Evolutionary conservation across 331 rosid genomes (phyloP).

Genomic region (Erythrophleum ivorense): DNA sequence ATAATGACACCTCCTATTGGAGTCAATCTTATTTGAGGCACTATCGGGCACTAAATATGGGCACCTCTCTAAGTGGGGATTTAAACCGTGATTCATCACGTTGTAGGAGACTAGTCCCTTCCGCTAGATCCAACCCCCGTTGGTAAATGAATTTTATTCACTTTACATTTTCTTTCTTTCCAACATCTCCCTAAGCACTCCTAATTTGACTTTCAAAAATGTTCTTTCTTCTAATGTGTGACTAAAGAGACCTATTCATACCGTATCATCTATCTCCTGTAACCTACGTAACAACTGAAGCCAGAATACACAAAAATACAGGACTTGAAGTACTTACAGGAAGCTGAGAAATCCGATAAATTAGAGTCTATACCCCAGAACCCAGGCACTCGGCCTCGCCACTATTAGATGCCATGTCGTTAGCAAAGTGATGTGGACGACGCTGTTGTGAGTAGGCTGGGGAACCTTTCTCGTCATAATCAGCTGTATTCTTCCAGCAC

Average conservation of each 20-base stretch:
- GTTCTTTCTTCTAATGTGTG: not conserved
- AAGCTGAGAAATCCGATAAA: constrained; percentile 13
- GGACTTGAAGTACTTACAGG: constrained; percentile 31
- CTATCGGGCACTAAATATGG: no score
- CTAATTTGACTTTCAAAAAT: constrained; percentile 9
- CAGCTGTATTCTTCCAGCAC: constrained; percentile 41
- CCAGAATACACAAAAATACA: constrained; percentile 21
- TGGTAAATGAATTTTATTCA: not conserved
- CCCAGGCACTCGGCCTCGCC: constrained; percentile 24
- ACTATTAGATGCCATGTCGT: constrained; percentile 23
- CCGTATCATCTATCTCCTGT: constrained; percentile 23
- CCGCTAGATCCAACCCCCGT: no score
- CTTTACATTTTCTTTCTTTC: constrained; percentile 30
- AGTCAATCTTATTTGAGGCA: no score
- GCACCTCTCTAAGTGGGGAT: no score
- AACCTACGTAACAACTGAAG: constrained; percentile 40
- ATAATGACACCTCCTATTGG: no score
- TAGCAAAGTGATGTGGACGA: constrained; percentile 42
- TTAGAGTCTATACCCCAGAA: constrained; percentile 30
- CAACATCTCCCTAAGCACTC: constrained; percentile 27
- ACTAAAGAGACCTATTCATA: constrained; percentile 22
- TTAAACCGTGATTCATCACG: no score
- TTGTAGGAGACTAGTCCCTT: no score
- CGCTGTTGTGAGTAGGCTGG: constrained; percentile 29
- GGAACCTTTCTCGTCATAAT: constrained; percentile 33